Percentiles rank a stretch among this genome's conserved stretches.
These are phyloP conservation scores for Blastocladiella britannica DNA, from an alignment of 192 early-diverging fungal species.

Conservation along the genomic window DNA sequence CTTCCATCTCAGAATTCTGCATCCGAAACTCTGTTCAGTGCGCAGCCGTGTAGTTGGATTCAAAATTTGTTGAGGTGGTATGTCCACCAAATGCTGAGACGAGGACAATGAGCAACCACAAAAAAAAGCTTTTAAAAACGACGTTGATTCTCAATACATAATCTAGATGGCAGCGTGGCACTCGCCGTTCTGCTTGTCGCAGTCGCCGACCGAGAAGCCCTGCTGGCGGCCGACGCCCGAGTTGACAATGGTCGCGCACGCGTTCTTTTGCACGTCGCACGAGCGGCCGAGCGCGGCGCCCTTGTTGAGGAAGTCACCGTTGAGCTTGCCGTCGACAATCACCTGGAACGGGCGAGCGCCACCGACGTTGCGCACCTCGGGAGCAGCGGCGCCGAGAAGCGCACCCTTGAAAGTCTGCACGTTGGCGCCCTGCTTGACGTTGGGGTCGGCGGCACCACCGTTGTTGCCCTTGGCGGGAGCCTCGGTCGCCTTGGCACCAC, in stretches of 20 bases:
- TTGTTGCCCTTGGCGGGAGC: not conserved
- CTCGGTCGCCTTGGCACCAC: not conserved
- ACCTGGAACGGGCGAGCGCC: not conserved
- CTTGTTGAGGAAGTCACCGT: not conserved
- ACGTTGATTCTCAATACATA: no score
- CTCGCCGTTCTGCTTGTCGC: not conserved
- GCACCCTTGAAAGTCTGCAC: not conserved
- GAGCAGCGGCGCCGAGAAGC: not conserved
- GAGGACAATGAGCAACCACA: no score
- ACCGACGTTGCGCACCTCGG: not conserved
- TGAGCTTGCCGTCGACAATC: not conserved
- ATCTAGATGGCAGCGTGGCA: not conserved
- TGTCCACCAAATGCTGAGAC: no score
- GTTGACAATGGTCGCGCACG: not conserved
- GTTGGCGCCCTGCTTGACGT: no score
- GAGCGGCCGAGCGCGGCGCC: not conserved
- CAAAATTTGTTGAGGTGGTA: no score
- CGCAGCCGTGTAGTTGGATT: no score
- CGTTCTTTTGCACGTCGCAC: not conserved
- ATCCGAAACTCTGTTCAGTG: no score
- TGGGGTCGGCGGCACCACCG: no score
- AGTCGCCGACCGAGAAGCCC: not conserved
- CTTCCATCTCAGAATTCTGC: no score
- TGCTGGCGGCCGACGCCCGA: not conserved
- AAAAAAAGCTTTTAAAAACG: no score